These are phyloP conservation scores for Cucumis sativus DNA, from an alignment of 306 rosid species.

Conservation along the genomic window DNA sequence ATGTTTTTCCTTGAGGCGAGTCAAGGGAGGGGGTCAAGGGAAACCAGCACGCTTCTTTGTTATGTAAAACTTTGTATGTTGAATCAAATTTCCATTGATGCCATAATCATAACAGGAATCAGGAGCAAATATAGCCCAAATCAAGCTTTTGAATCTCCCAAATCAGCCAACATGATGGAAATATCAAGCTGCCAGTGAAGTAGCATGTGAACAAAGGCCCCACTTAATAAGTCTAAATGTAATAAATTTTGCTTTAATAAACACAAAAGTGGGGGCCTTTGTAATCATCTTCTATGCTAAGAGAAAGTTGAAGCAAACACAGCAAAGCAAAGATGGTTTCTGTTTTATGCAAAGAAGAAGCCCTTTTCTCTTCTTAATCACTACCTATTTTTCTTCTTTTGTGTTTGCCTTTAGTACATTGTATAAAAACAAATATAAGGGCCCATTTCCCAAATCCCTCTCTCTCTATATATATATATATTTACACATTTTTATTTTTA, in stretches of 20 bases:
- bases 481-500: not conserved
- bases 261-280: conserved; percentile 26
- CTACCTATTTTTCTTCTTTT: not conserved
- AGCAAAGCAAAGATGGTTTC: conserved; percentile 27
- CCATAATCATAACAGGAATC: conserved; percentile 5
- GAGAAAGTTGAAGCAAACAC: conserved; percentile 35
- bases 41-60: not conserved
- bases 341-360: not conserved
- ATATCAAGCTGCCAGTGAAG: conserved; percentile 19
- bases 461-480: not conserved
- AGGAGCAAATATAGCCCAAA: conserved; percentile 10
- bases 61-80: not conserved
- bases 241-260: conserved; percentile 17
- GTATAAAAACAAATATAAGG: not conserved
- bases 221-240: conserved; percentile 7
- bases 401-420: not conserved
- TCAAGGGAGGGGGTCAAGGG: not conserved
- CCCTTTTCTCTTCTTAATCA: not conserved
- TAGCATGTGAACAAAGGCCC: conserved; percentile 39
- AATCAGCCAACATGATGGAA: conserved; percentile 39
- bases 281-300: conserved; percentile 35
- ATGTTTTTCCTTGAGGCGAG: not conserved
- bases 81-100: not conserved
- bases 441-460: not conserved
- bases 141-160: conserved; percentile 28